phyloP scores from a whole-genome alignment of 2,329 filamentous ascomycete genomes.

The Nothophaeocryptopus gaeumannii region DNA sequence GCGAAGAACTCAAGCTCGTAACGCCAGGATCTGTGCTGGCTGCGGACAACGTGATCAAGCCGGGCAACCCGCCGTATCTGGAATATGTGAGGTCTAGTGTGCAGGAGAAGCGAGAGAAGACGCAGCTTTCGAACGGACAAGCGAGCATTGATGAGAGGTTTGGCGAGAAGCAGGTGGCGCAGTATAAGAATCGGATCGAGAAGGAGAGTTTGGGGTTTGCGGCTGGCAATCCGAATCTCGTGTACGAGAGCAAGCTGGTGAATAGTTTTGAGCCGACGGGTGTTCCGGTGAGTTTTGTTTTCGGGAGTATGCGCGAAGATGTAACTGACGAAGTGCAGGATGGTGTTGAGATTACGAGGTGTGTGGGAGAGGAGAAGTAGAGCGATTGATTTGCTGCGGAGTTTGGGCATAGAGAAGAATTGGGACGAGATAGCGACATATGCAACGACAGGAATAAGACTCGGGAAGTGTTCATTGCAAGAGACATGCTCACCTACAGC shows the following conservation, averaged over 20 bases:
- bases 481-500: too few species aligned
- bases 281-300: slow-evolving; percentile 55
- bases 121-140: slow-evolving; percentile 24
- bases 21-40: slow-evolving; percentile 60
- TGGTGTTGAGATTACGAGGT: slow-evolving; percentile 64
- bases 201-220: slow-evolving; percentile 44
- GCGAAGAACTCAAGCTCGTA: slow-evolving; percentile 67
- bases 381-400: too few species aligned
- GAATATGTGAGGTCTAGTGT: slow-evolving; percentile 67
- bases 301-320: too few species aligned
- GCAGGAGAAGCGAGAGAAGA: slow-evolving; percentile 45
- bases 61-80: slow-evolving; percentile 68
- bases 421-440: too few species aligned
- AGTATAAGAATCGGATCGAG: slow-evolving; percentile 49
- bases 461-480: too few species aligned
- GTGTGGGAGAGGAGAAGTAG: slow-evolving; percentile 41
- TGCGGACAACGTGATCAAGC: slow-evolving; percentile 70
- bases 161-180: slow-evolving; percentile 46
- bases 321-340: slow-evolving; percentile 47
- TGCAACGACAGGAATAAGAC: too few species aligned
- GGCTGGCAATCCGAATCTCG: slow-evolving; percentile 60
- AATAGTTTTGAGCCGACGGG: slow-evolving; percentile 68
- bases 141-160: slow-evolving; percentile 40
- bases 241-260: slow-evolving; percentile 63
- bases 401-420: too few species aligned